These are phyloP conservation scores for Sphaerulina populicola DNA, from an alignment of 2,329 filamentous ascomycete species.

Conservation along the genomic window DNA sequence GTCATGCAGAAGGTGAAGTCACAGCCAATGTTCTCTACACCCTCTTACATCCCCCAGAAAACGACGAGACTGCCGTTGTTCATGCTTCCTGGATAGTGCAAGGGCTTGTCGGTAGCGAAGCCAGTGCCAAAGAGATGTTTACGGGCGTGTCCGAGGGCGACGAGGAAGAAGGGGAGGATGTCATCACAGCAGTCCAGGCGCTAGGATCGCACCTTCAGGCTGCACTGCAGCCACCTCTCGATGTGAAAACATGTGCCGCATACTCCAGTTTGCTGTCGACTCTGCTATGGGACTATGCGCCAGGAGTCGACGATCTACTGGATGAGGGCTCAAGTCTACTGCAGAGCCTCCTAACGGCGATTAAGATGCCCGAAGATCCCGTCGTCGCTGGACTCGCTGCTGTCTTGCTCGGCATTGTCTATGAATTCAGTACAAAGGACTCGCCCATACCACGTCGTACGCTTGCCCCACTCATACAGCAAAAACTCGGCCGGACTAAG, in stretches of 20 bases:
- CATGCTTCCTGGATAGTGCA: slow-evolving; percentile 82
- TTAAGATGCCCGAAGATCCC: slow-evolving; percentile 54
- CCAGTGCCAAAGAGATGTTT: slow-evolving; percentile 67
- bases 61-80: slow-evolving; percentile 81
- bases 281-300: slow-evolving; percentile 87
- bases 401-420: slow-evolving; percentile 75
- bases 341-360: slow-evolving; percentile 27
- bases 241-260: slow-evolving; percentile 70
- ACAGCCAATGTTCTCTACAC: slow-evolving; percentile 76
- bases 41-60: slow-evolving; percentile 58
- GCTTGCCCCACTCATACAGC: slow-evolving; percentile 67
- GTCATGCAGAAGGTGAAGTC: slow-evolving; percentile 73
- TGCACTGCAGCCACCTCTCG: slow-evolving; percentile 58
- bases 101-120: slow-evolving; percentile 73
- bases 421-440: slow-evolving; percentile 97
- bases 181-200: slow-evolving; percentile 86
- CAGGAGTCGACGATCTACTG: slow-evolving; percentile 86
- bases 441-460: slow-evolving; percentile 78
- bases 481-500: slow-evolving; percentile 72
- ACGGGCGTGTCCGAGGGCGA: slow-evolving; percentile 84
- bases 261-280: slow-evolving; percentile 83
- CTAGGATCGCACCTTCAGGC: slow-evolving; percentile 78
- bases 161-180: slow-evolving; percentile 80
- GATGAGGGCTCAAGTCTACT: slow-evolving; percentile 90
- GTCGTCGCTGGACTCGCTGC: slow-evolving; percentile 60